Evolutionary conservation across 805 yeast species (phyloP).

Genomic region (Peterozyma xylosa): DNA sequence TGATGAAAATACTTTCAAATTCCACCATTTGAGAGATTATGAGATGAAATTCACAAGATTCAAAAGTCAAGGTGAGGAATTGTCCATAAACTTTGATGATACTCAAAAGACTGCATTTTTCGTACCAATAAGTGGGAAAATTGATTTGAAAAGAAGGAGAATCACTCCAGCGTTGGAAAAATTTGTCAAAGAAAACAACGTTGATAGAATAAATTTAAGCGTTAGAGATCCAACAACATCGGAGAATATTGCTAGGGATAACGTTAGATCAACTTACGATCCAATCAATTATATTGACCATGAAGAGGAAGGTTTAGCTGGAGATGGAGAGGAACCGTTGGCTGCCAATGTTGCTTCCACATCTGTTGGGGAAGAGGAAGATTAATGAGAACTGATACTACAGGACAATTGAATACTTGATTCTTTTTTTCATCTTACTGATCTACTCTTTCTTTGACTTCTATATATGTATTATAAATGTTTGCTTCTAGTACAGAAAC

Average conservation of each 20-base stretch:
- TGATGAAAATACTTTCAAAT: slow-evolving; percentile 37
- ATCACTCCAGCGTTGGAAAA: slow-evolving; percentile 52
- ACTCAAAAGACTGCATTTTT: slow-evolving; percentile 57
- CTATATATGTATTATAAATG: no score
- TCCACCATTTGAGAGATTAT: slow-evolving; percentile 67
- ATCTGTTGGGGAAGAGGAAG: slow-evolving; percentile 17
- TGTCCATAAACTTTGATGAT: slow-evolving; percentile 57
- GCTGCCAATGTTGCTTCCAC: no score
- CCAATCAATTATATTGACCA: slow-evolving; percentile 71
- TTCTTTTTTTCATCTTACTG: no score
- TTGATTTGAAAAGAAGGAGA: slow-evolving; percentile 81
- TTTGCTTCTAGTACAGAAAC: no score
- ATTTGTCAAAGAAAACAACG: slow-evolving; percentile 46
- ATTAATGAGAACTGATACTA: slow-evolving; percentile 10
- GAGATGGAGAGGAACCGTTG: slow-evolving; percentile 19
- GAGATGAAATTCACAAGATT: slow-evolving; percentile 55
- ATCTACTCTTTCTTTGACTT: no score
- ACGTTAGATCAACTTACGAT: slow-evolving; percentile 60
- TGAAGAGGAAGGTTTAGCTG: slow-evolving; percentile 41
- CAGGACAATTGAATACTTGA: background rate
- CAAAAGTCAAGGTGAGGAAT: slow-evolving; percentile 46
- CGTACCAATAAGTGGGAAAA: slow-evolving; percentile 69
- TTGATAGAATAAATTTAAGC: slow-evolving; percentile 53
- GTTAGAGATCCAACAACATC: slow-evolving; percentile 68
- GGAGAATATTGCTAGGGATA: slow-evolving; percentile 65